Evolutionary conservation across 176 grass and related monocot genomes (phyloP), one percentile per base, ranked within the genome.

Genomic region (Triticum timopheevii): DNA sequence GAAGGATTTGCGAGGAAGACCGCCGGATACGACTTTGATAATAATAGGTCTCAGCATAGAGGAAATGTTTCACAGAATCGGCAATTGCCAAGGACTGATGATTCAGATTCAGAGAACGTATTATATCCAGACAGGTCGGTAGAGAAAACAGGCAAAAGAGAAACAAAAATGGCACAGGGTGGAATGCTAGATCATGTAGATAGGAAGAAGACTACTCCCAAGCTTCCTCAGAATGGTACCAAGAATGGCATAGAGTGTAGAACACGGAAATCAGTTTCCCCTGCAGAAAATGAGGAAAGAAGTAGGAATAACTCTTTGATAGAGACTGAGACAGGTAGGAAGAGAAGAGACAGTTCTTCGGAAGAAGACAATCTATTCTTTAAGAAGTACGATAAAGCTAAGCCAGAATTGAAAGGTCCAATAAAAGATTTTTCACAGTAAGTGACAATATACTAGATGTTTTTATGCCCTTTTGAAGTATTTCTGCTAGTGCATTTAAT

Each of bases 371-470:
- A 86, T 93, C 90, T 88, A 24, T 87, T 95, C 84, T 95, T 94
- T 65, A 89, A 82, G 76, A 98, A 94, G 73, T 98, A 95, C 78
- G 88, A 92, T 89, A 98, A 98, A 78, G 93, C 93, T 36, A 79
- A 89, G 35, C 91, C 96, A 44, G 96, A 98, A 85, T 75, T 95
- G 66, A 98, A 92, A 89, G 93, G 88, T 85, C 90, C 86, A 81
- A 92, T 98, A 92, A 92, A 87, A 80, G 90, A 95, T 81, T 83
- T 86, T 38, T 84, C 83, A 81, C 91, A 95, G 96, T 98, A 95
- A 93, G 96, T 83, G 72, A 25, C 85, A 83, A 28, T 31, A 70
- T 84, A 47, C 16, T 85, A 58, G 27, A 76, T 25, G 8, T 61
- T 52, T 88, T 85, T 59, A 78, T 82, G 12, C n/a, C 75, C 74